Evolutionary conservation across 805 yeast genomes (phyloP).

Genomic region (Henningerozyma blattae): DNA sequence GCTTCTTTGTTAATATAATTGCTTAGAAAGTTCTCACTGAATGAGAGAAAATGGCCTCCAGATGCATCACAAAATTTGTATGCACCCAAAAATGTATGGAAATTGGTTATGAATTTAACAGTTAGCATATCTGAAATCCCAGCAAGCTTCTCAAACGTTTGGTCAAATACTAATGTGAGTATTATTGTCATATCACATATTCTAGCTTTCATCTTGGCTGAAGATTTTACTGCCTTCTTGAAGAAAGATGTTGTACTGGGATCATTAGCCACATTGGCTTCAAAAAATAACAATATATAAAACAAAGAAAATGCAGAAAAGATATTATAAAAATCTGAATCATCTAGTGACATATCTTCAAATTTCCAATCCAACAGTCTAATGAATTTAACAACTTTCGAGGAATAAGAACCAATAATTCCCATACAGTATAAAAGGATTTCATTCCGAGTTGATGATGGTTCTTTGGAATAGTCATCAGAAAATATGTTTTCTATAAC

Average conservation of each 20-base stretch:
- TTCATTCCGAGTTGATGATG: constrained; percentile 27
- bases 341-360: constrained; percentile 2
- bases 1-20: constrained; percentile 32
- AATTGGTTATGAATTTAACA: constrained; percentile 32
- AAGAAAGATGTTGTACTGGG: constrained; percentile 30
- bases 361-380: constrained; percentile 25
- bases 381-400: constrained; percentile 24
- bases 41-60: constrained; percentile 46
- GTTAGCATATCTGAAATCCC: constrained; percentile 5
- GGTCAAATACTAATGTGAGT: constrained; percentile 6
- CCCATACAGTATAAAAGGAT: constrained; percentile 29
- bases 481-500: constrained; percentile 28
- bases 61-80: constrained; percentile 58
- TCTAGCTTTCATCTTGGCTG: constrained; percentile 34
- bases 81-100: constrained; percentile 67
- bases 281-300: constrained; percentile 40
- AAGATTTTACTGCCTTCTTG: constrained; percentile 31
- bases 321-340: constrained; percentile 12
- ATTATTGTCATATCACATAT: constrained; percentile 24
- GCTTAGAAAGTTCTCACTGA: constrained; percentile 44
- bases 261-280: constrained; percentile 34
- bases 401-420: constrained; percentile 40
- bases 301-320: constrained; percentile 28
- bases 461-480: constrained; percentile 13
- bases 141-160: not conserved